A percentile compares a stretch with the other conserved stretches of the same genome.
phyloP scores from a whole-genome alignment of 768 basidiomycete species.

The Porpolomopsis calyptriformis region DNA sequence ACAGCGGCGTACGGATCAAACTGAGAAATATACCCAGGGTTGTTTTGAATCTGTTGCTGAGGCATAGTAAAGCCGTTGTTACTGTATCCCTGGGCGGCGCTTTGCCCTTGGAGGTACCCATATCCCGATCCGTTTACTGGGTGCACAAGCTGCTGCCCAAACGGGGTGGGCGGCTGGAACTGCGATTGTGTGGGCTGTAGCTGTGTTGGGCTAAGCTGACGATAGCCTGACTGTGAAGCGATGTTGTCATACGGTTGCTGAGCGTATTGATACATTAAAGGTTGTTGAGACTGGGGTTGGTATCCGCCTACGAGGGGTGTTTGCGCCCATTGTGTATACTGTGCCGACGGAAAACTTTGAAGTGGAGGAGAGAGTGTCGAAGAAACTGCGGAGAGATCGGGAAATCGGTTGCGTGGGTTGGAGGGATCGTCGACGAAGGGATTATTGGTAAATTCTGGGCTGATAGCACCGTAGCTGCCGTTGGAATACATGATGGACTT shows the following conservation, averaged over 20 bases:
- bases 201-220: neutral
- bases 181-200: neutral
- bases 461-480: conserved; percentile 28
- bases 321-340: conserved; percentile 32
- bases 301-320: conserved; percentile 16
- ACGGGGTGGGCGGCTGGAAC: conserved; percentile 44
- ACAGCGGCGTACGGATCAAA: conserved; percentile 44
- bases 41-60: conserved; percentile 38
- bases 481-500: conserved; percentile 27
- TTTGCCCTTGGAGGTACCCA: conserved; percentile 16
- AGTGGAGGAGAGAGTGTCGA: conserved; percentile 10
- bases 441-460: conserved; percentile 43
- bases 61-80: conserved; percentile 18
- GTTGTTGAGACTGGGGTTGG: conserved; percentile 29
- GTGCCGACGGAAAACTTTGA: conserved; percentile 14
- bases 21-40: conserved; percentile 37
- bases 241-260: neutral
- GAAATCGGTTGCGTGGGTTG: conserved; percentile 45
- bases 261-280: conserved; percentile 19
- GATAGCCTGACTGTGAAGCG: neutral
- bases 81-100: conserved; percentile 15
- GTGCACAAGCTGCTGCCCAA: conserved; percentile 42
- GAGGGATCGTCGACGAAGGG: conserved; percentile 53
- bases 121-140: conserved; percentile 17
- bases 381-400: conserved; percentile 39